Evolutionary conservation across 2,329 filamentous ascomycete genomes (phyloP), one percentile per base, ranked within the genome.

Genomic region (Cordyceps cicadae): DNA sequence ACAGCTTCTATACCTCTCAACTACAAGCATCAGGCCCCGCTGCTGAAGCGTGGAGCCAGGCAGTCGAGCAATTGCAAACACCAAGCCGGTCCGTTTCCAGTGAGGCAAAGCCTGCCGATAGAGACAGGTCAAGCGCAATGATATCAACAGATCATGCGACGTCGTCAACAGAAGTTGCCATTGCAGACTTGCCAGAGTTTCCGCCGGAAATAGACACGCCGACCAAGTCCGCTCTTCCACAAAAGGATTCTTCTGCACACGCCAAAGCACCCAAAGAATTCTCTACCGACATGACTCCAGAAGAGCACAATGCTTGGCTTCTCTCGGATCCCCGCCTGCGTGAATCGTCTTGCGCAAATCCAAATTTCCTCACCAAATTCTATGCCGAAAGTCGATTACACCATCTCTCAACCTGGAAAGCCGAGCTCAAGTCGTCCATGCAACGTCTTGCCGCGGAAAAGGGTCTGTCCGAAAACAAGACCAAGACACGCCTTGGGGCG

Each of bases 331-430:
- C 94, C 2, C 86, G 87, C 39, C 85, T 96, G 67, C 85, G 90
- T 62, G 94, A 95, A 69, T 92, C 92, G 0, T 96, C 92, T 1
- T 92, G 92, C 1, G 89, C 92, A 9, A 95, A 99, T 66, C 94
- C 95, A 0, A 87, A 94, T 41, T 99, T 99, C 63, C 79, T 99
- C 1, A 89, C 93, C 64, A 92, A 97, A 63, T 99, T 90, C 70
- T 99, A 97, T 70, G 89, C 91, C 5, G 92, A 97, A 74, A 97
- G 93, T 63, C 87, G 94, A 26, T 79, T 99, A 21, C 95, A 99
- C 72, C 94, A 99, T 70, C 77, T 99, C 0, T 97, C 93, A 0
- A 91, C 90, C 1, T 97, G 94, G 95, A 99, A 97, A 77, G 89
- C 93, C 1, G 90, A 96, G 62, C 76, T 99, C 4, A 99, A 97